Conservation (phyloP, 148 eudicot genomes). For the Silene conica region DNA sequence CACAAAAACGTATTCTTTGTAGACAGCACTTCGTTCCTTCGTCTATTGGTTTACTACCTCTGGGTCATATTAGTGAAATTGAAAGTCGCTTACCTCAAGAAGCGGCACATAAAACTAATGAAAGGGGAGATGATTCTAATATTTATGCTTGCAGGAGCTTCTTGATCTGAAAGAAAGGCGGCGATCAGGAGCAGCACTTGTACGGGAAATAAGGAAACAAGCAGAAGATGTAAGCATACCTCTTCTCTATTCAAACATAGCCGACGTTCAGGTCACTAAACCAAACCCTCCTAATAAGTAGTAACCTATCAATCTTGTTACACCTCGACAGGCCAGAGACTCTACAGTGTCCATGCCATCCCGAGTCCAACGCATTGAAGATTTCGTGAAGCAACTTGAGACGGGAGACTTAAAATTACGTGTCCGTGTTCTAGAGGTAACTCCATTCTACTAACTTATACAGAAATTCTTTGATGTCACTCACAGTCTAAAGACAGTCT, state of each 20-base stretch:
- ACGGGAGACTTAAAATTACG: slow-evolving; percentile 89
- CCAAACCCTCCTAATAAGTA: background rate
- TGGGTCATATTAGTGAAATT: too few relatives aligned
- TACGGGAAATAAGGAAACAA: slow-evolving; percentile 84
- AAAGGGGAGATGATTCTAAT: too few relatives aligned
- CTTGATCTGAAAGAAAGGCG: slow-evolving; percentile 72
- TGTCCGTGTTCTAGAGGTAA: slow-evolving; percentile 96
- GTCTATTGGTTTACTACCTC: background rate
- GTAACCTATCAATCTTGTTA: background rate
- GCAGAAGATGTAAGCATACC: slow-evolving; percentile 72
- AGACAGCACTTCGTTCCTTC: background rate
- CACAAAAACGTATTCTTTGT: background rate
- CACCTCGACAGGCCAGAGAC: slow-evolving; percentile 63
- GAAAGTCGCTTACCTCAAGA: too few relatives aligned
- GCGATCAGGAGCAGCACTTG: slow-evolving; percentile 65
- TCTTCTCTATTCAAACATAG: slow-evolving; percentile 7
- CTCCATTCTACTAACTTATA: background rate
- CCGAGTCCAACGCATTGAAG: slow-evolving; percentile 88
- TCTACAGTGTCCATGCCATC: slow-evolving; percentile 89
- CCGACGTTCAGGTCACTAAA: background rate
- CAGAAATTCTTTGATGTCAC: too few relatives aligned
- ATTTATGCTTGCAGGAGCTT: slow-evolving; percentile 60
- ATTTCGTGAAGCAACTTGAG: slow-evolving; percentile 83
- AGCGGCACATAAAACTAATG: too few relatives aligned
- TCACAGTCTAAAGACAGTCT: too few relatives aligned